These are phyloP conservation scores for Chondrus crispus DNA, from an alignment of 23 red algal species.

Conservation along the genomic window DNA sequence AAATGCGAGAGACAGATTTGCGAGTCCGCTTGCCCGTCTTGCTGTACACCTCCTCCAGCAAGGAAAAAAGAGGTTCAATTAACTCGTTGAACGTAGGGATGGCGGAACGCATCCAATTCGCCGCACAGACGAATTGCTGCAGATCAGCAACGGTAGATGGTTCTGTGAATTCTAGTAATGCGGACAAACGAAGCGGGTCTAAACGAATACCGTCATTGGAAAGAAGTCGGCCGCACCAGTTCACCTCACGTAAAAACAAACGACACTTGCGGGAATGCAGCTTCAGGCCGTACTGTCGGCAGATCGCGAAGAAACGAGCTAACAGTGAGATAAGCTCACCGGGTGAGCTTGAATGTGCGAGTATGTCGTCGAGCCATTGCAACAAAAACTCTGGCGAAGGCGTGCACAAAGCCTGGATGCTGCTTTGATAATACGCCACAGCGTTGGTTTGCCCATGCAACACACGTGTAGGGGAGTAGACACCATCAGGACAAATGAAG, in stretches of 20 bases:
- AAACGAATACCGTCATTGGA: slow-evolving; percentile 5
- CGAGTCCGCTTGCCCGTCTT: background rate
- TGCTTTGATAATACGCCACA: background rate
- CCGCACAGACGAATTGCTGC: slow-evolving; percentile 30
- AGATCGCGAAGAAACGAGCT: slow-evolving; percentile 1
- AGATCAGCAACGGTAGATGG: background rate
- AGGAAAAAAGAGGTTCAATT: background rate
- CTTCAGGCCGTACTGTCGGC: background rate
- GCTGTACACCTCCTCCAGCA: slow-evolving; percentile 4
- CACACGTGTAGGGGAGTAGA: background rate
- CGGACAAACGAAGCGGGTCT: background rate
- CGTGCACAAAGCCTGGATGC: background rate
- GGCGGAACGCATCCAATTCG: slow-evolving; percentile 30
- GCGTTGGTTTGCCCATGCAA: background rate
- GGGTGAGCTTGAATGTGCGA: background rate
- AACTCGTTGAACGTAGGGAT: background rate
- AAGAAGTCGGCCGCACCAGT: slow-evolving; percentile 24
- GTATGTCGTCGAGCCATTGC: slow-evolving; percentile 23
- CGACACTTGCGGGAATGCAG: background rate
- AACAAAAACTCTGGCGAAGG: background rate
- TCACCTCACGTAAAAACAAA: background rate
- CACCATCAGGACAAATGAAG: slow-evolving; percentile 7
- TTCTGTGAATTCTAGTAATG: background rate
- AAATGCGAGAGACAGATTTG: background rate
- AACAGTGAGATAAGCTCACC: background rate